A percentile compares a stretch with the other conserved stretches of the same genome.
Evolutionary conservation across 2,329 filamentous ascomycete species (phyloP).

Genomic region (Fusarium sp.): DNA sequence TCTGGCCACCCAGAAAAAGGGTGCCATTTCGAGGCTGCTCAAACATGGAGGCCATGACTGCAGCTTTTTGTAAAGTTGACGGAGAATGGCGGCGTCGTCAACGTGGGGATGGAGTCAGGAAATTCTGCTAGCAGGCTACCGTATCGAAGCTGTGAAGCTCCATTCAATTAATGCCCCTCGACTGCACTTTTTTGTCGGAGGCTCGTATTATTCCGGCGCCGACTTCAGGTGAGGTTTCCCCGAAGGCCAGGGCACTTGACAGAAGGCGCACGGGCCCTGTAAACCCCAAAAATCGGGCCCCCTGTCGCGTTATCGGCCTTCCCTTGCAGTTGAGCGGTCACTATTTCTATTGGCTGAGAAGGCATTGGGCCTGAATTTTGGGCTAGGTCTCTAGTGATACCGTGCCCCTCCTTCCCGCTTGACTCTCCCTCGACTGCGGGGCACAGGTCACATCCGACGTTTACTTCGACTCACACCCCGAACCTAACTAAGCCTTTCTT

Average conservation of each 20-base stretch:
- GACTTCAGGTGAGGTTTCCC: constrained; percentile 13
- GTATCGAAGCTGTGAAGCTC: constrained; percentile 45
- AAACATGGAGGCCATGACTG: constrained; percentile 89
- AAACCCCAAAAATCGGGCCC: constrained; percentile 28
- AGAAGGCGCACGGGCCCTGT: constrained; percentile 35
- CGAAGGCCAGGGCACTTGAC: constrained; percentile 31
- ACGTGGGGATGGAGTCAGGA: constrained; percentile 44
- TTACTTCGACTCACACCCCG: constrained; percentile 43
- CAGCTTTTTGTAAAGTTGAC: constrained; percentile 42
- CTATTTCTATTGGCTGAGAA: constrained; percentile 37
- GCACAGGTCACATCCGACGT: constrained; percentile 41
- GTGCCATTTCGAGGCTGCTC: constrained; percentile 95
- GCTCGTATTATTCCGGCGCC: constrained; percentile 42
- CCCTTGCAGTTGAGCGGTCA: constrained; percentile 18
- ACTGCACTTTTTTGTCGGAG: constrained; percentile 45
- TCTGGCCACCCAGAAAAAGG: constrained; percentile 94
- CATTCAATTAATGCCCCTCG: constrained; percentile 31
- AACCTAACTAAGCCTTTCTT: constrained; percentile 26
- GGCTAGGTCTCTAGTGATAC: constrained; percentile 31
- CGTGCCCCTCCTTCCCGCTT: constrained; percentile 42
- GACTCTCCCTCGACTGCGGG: constrained; percentile 41
- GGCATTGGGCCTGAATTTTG: constrained; percentile 42
- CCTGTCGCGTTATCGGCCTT: constrained; percentile 31
- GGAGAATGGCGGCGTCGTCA: constrained; percentile 40
- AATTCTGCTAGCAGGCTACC: constrained; percentile 45